Base-by-base conservation (phyloP, 2,329 filamentous ascomycete species). In the Lasiodiplodia citricola region DNA sequence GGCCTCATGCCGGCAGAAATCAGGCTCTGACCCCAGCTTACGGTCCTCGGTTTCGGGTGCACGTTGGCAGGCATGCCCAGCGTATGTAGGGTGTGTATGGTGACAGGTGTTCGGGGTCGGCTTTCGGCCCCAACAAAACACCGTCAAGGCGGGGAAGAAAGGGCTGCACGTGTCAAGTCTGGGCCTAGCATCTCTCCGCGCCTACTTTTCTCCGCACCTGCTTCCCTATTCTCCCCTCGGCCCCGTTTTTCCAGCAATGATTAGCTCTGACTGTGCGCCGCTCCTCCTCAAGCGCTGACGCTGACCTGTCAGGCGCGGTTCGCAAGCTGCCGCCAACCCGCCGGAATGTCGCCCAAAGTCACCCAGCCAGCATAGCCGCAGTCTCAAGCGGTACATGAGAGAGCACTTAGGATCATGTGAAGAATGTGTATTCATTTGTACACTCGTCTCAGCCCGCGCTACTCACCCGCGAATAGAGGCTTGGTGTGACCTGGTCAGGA, bases 41-140 rank as follows among this genome's bases (percentile, higher is more conserved):
- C 28, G 60, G 47, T 51, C 41, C 60, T 64, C 60, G 60, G 60
- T 41, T 50, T 64, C 60, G 60, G 44, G 60, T 64, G 60, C 28
- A 31, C 16, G 60, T 31, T 52, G 56, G 56, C 56, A 41, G 41
- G 56, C 56, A 58, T 58, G 28, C 28, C 52, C 21, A 35, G 28
- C 41, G 41, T 3, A 8, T 25, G 58, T 63, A 51, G 44, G 28
- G 60, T 52, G 60, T 64, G 60, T 64, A 31, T 64, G 60, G 60
- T 52, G 44, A 52, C 60, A 64, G 60, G 47, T 64, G 60, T 52
- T 64, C 60, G 60, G 60, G 10, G 60, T 64, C 47, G 44, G 60
- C 16, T 28, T 37, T 37, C 58, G 58, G 44, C 58, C 58, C 58
- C 58, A 63, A 37, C 57, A n/a, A 47, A 54, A 47, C 41, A 62